Conservation (phyloP, 768 basidiomycete genomes). For the Boletus bicolor region DNA sequence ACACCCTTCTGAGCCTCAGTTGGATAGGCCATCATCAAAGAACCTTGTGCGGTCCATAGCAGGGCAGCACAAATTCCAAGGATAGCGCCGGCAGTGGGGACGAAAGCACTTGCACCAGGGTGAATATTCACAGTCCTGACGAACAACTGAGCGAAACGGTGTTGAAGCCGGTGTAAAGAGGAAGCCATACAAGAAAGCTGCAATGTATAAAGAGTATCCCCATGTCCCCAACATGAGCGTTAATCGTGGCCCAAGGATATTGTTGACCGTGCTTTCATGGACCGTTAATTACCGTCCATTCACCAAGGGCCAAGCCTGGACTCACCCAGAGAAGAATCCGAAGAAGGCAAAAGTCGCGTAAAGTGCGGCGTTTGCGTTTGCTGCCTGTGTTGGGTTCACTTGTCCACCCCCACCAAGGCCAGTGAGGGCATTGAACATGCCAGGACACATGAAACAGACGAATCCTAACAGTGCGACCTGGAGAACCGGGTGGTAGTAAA, state of each 20-base stretch:
- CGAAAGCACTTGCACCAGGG: conserved; percentile 42
- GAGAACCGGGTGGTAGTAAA: conserved; percentile 50
- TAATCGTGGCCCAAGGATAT: conserved; percentile 52
- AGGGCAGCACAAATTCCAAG: conserved; percentile 50
- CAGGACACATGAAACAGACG: conserved; percentile 57
- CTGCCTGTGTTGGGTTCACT: conserved; percentile 56
- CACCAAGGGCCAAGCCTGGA: not conserved
- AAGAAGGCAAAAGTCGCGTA: conserved; percentile 62
- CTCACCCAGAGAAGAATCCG: conserved; percentile 70
- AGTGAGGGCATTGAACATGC: conserved; percentile 76
- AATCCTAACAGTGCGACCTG: conserved; percentile 58
- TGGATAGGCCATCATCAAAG: conserved; percentile 56
- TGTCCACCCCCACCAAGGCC: conserved; percentile 82
- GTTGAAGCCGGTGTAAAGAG: not conserved
- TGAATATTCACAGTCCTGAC: conserved; percentile 43
- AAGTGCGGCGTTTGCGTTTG: conserved; percentile 65
- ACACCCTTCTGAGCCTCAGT: conserved; percentile 55
- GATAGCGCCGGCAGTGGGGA: conserved; percentile 47
- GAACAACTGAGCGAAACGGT: not conserved
- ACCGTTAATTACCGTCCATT: not conserved
- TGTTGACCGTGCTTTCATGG: conserved; percentile 63
- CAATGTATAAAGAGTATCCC: conserved; percentile 51
- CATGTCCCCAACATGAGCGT: conserved; percentile 50
- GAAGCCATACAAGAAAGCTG: conserved; percentile 40
- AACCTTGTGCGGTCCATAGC: conserved; percentile 52